These are phyloP conservation scores for Moesziomyces parantarcticus DNA, from an alignment of 1,284 basidiomycete genomes.

Conservation along the genomic window DNA sequence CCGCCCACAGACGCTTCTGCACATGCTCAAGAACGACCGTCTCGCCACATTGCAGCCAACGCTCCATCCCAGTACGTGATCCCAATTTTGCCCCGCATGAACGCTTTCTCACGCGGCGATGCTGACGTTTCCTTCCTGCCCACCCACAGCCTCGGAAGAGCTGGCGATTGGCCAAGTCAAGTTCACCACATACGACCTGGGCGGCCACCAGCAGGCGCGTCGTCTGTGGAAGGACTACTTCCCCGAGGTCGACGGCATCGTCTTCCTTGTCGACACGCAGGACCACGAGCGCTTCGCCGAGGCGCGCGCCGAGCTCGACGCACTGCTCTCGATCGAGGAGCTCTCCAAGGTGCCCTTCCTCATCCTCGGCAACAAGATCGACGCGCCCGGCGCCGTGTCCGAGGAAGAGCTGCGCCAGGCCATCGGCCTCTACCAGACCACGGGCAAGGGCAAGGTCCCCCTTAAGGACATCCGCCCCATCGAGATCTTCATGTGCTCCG, in stretches of 20 bases:
- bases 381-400: slow-evolving; percentile 94
- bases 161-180: slow-evolving; percentile 98
- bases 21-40: slow-evolving; percentile 99
- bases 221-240: slow-evolving; percentile 99
- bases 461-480: slow-evolving; percentile 97
- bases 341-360: slow-evolving; percentile 93
- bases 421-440: slow-evolving; percentile 96
- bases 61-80: slow-evolving; percentile 88
- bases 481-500: slow-evolving; percentile 99
- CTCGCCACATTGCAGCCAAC: slow-evolving; percentile 97
- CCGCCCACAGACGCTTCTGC: slow-evolving; percentile 83
- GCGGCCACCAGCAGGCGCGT: slow-evolving; percentile 96
- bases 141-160: slow-evolving; percentile 87
- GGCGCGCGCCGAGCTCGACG: slow-evolving; percentile 95
- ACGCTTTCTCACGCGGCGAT: neutral
- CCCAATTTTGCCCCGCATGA: neutral
- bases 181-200: slow-evolving; percentile 98
- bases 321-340: slow-evolving; percentile 87
- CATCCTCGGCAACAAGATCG: slow-evolving; percentile 99
- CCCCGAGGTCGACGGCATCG: slow-evolving; percentile 98
- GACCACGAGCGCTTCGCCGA: slow-evolving; percentile 96
- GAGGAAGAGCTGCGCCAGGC: slow-evolving; percentile 97
- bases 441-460: slow-evolving; percentile 97
- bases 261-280: slow-evolving; percentile 97
- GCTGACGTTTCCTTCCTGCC: neutral